Evolutionary conservation across 2,329 filamentous ascomycete genomes (phyloP).

Genomic region (Pseudogymnoascus pannorum): DNA sequence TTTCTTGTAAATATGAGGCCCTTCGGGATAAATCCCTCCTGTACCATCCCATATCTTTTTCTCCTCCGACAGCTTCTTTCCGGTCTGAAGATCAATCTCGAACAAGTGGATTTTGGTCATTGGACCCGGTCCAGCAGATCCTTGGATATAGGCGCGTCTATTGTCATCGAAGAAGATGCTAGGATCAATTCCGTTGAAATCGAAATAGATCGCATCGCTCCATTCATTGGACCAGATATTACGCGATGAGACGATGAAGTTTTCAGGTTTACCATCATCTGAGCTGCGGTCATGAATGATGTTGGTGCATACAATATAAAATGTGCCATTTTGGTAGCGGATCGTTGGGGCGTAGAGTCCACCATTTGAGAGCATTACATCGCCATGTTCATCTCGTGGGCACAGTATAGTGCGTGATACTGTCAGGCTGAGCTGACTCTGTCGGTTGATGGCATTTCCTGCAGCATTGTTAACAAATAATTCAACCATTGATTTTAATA

Average conservation of each 20-base stretch:
- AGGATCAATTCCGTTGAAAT: background rate
- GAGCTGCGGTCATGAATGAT: background rate
- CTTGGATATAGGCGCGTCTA: background rate
- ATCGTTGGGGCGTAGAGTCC: slow-evolving; percentile 34
- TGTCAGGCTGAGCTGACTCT: background rate
- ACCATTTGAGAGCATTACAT: slow-evolving; percentile 21
- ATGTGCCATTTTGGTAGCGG: slow-evolving; percentile 19
- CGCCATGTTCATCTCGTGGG: slow-evolving; percentile 11
- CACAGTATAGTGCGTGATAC: background rate
- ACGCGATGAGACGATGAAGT: background rate
- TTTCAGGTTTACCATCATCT: background rate
- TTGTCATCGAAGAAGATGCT: background rate
- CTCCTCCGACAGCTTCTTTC: background rate
- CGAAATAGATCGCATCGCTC: background rate
- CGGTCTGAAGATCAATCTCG: background rate
- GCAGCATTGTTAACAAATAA: background rate
- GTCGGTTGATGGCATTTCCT: background rate
- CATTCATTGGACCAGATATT: background rate
- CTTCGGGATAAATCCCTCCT: slow-evolving; percentile 17
- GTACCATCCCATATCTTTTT: background rate
- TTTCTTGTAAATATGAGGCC: slow-evolving; percentile 27
- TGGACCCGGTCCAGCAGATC: background rate
- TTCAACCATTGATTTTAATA: background rate
- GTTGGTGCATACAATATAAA: background rate
- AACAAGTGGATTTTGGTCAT: background rate